These are phyloP conservation scores for Suillus fuscotomentosus DNA, from an alignment of 768 basidiomycete species.

Conservation along the genomic window DNA sequence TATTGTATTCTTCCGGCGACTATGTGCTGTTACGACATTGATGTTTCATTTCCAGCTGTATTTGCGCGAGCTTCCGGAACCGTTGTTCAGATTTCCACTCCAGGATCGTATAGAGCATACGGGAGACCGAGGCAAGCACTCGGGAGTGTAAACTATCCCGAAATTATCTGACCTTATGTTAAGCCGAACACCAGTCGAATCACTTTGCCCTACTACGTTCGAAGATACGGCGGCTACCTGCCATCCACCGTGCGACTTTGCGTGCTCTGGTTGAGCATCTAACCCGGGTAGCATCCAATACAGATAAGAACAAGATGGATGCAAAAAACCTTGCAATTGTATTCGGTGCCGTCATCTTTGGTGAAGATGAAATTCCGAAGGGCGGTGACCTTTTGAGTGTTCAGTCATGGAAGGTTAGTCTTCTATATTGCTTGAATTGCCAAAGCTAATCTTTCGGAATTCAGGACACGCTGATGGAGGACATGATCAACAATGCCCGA, in stretches of 20 bases:
- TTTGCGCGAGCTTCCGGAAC: constrained; percentile 86
- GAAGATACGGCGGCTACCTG: constrained; percentile 80
- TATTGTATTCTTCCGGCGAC: constrained; percentile 22
- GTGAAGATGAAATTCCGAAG: constrained; percentile 87
- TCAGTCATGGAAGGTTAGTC: constrained; percentile 67
- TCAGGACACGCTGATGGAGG: constrained; percentile 78
- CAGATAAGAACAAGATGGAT: constrained; percentile 91
- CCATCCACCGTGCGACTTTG: constrained; percentile 83
- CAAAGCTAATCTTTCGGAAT: constrained; percentile 6
- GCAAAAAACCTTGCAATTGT: constrained; percentile 89
- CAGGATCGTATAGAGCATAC: constrained; percentile 82
- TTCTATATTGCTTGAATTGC: constrained; percentile 32
- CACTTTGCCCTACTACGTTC: constrained; percentile 79
- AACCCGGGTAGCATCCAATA: constrained; percentile 60
- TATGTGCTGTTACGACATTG: constrained; percentile 2
- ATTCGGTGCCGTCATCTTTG: constrained; percentile 86
- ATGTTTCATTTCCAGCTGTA: constrained; percentile 50
- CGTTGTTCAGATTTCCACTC: constrained; percentile 78
- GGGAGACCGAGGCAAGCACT: constrained; percentile 63
- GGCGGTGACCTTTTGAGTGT: constrained; percentile 73
- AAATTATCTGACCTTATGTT: constrained; percentile 4
- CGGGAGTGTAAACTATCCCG: background rate
- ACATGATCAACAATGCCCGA: constrained; percentile 70
- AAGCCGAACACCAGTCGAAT: constrained; percentile 71
- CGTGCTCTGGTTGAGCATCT: constrained; percentile 83